Evolutionary conservation across 768 basidiomycete genomes (phyloP).

Genomic region (Mycena alexandri): DNA sequence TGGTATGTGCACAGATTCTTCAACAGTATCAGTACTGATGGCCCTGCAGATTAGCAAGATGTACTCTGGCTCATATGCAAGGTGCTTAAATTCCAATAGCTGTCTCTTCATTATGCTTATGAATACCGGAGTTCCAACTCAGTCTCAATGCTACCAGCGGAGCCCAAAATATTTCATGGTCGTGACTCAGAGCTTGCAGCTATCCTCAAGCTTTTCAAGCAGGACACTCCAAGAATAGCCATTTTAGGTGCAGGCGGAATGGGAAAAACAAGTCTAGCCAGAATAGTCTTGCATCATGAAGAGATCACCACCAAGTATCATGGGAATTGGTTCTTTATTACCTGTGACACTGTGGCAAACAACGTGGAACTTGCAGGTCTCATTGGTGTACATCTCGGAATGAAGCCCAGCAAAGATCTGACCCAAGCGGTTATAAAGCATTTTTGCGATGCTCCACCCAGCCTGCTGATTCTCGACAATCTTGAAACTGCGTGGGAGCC

Average conservation of each 20-base stretch:
- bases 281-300: neutral
- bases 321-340: neutral
- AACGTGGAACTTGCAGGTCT: neutral
- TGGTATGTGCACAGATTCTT: too few relatives aligned
- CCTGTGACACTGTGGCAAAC: neutral
- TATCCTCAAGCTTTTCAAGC: too few relatives aligned
- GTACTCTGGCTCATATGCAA: too few relatives aligned
- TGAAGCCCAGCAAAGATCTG: neutral
- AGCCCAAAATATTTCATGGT: too few relatives aligned
- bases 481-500: too few relatives aligned
- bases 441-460: neutral
- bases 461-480: too few relatives aligned
- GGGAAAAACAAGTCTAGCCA: neutral
- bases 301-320: neutral
- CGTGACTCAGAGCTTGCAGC: too few relatives aligned
- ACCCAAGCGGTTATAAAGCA: neutral
- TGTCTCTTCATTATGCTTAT: neutral
- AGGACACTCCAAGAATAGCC: too few relatives aligned
- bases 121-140: neutral
- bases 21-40: too few relatives aligned
- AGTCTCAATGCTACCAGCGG: neutral
- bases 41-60: too few relatives aligned
- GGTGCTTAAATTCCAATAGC: neutral
- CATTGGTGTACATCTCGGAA: neutral
- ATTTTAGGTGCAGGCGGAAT: too few relatives aligned